Evolutionary conservation across 2,329 filamentous ascomycete genomes (phyloP).

Genomic region (Colletotrichum trifolii): DNA sequence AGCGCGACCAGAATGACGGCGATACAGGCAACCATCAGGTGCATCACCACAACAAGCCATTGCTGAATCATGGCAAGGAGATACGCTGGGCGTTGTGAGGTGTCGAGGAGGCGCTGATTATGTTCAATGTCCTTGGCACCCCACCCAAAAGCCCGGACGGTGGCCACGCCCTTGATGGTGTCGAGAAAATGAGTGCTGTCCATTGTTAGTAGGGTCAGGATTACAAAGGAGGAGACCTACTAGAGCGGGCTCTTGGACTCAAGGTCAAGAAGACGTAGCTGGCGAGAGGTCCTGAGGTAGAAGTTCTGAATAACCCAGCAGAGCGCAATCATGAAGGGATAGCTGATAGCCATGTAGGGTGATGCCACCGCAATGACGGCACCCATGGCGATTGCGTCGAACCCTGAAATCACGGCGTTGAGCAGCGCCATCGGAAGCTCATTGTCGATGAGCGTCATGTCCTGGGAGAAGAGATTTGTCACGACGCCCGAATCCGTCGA

Average conservation of each 20-base stretch:
- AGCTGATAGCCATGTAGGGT: conserved; percentile 55
- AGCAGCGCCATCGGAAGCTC: conserved; percentile 45
- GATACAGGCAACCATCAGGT: conserved; percentile 58
- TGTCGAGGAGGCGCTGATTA: conserved; percentile 59
- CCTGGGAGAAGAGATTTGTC: conserved; percentile 53
- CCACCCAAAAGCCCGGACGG: conserved; percentile 67
- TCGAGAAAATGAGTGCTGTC: conserved; percentile 59
- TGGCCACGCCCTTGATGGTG: conserved; percentile 61
- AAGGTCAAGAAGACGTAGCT: conserved; percentile 66
- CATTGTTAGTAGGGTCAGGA: not conserved
- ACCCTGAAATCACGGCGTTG: conserved; percentile 38
- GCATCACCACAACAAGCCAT: conserved; percentile 63
- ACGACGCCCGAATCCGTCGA: conserved; percentile 49
- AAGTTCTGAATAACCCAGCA: conserved; percentile 62
- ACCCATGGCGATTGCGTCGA: conserved; percentile 50
- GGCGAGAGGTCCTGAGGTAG: conserved; percentile 67
- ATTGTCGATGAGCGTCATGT: conserved; percentile 49
- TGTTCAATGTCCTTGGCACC: conserved; percentile 51
- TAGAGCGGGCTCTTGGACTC: conserved; percentile 67
- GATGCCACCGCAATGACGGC: conserved; percentile 52
- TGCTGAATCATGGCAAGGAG: conserved; percentile 65
- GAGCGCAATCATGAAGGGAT: conserved; percentile 55
- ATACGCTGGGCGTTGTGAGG: conserved; percentile 65
- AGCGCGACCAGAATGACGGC: conserved; percentile 60
- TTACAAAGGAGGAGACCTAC: conserved; percentile 42